Evolutionary conservation across 2,329 filamentous ascomycete species (phyloP).

Genomic region (Aspergillus sp.): DNA sequence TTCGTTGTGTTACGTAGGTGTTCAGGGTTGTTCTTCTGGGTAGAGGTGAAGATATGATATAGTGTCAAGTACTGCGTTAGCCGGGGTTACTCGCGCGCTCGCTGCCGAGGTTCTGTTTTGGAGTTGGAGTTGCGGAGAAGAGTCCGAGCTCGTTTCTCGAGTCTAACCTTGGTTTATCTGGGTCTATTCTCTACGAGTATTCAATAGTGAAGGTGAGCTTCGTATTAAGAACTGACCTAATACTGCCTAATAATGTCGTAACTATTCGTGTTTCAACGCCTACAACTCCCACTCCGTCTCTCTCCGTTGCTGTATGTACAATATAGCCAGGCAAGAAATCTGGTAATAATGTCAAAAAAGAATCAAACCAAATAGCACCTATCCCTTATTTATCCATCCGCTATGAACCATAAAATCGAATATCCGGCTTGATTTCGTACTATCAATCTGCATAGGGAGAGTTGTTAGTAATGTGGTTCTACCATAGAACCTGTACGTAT

Average conservation of each 20-base stretch:
- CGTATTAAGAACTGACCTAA: not conserved
- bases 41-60: no score
- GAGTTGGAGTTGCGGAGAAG: not conserved
- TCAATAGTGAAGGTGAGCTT: not conserved
- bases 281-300: constrained; percentile 11
- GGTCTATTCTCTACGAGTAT: not conserved
- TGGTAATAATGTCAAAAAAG: not conserved
- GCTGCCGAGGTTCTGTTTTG: not conserved
- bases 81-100: not conserved
- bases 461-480: constrained; percentile 2
- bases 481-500: not conserved
- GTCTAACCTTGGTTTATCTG: not conserved
- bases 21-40: no score
- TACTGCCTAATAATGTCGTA: not conserved
- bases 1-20: not conserved
- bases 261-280: constrained; percentile 12
- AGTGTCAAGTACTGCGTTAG: no score
- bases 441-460: constrained; percentile 62
- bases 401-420: constrained; percentile 94
- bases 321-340: not conserved
- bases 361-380: constrained; percentile 12
- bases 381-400: constrained; percentile 89
- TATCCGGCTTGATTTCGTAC: constrained; percentile 78
- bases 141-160: not conserved
- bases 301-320: constrained; percentile 6